phyloP scores from a whole-genome alignment of 2,329 filamentous ascomycete genomes.

The Verticillium nubilum region DNA sequence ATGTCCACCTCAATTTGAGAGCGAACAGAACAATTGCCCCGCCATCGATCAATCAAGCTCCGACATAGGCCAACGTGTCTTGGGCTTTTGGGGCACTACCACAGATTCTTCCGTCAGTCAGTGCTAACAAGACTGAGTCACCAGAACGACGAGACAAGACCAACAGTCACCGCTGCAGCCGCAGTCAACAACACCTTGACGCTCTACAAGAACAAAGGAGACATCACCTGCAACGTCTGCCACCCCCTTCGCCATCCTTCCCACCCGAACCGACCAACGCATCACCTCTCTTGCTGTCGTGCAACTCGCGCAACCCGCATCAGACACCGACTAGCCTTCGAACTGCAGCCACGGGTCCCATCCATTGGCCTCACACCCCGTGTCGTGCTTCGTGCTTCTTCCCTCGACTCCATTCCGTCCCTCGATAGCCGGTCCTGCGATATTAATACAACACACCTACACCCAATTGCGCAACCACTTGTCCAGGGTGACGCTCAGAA shows the following conservation, averaged over 20 bases:
- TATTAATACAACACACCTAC: background rate
- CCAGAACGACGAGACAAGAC: background rate
- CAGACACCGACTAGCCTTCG: background rate
- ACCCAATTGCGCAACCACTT: background rate
- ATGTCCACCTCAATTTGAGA: background rate
- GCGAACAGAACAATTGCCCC: slow-evolving; percentile 7
- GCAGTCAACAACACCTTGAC: background rate
- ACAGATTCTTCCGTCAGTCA: background rate
- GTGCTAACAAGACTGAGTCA: background rate
- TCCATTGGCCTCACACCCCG: background rate
- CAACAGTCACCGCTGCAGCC: background rate
- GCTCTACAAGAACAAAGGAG: background rate
- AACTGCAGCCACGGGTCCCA: background rate
- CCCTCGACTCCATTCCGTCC: background rate
- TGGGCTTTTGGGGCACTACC: background rate
- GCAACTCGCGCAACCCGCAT: background rate
- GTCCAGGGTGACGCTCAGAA: background rate
- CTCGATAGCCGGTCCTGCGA: background rate
- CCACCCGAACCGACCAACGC: background rate
- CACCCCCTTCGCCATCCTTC: background rate
- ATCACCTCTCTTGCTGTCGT: background rate
- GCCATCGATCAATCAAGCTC: slow-evolving; percentile 12
- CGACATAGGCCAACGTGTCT: slow-evolving; percentile 15
- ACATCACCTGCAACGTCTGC: background rate
- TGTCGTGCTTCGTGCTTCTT: background rate